Evolutionary conservation across 1,284 basidiomycete species (phyloP), one percentile per base, ranked within the genome.

Genomic region (Irpex sp.): DNA sequence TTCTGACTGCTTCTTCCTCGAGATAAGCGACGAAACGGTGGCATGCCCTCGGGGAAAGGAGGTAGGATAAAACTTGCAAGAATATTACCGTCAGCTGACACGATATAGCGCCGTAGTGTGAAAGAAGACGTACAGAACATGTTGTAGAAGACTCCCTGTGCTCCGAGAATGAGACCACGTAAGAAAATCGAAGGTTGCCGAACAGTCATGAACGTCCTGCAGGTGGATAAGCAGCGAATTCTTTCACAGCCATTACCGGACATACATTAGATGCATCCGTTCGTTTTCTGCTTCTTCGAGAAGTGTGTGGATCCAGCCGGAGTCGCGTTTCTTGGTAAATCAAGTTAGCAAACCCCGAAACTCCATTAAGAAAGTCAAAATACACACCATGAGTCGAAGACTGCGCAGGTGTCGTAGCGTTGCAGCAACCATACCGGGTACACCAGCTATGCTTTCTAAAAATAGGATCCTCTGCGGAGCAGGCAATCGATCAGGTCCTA

Each of bases 221-320:
- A 26, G 59, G 43, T 47, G 63, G 58, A 56, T 64, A 63, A 63
- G 63, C 53, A 63, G 63, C 58, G 68, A 61, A 65, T 51, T 60
- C 54, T 67, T 65, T 39, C 63, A 17, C n/a, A 19, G 64, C 46
- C 54, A 19, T 5, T 4, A 50, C 5, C 15, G 61, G 47, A 69
- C 79, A 68, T 67, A 89, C 93, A 96, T 93, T 47, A 96, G 80
- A 76, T 96, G 94, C 93, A 95, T 95, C 58, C 95, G 82, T 77
- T 98, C 95, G 72, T 98, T 98, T 73, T 98, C 95, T 5, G 95
- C 95, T 77, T 98, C 95, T 74, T 95, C 92, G 31, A 97, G 79
- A 47, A 94, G 83, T 3, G 93, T 95, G 65, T 86, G 81, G 67
- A 89, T 87, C 93, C 94, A 97, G 60, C 94, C 94, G 61, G 88